Base-by-base conservation (phyloP, 2,329 filamentous ascomycete genomes). In the Fusarium decemcellulare region DNA sequence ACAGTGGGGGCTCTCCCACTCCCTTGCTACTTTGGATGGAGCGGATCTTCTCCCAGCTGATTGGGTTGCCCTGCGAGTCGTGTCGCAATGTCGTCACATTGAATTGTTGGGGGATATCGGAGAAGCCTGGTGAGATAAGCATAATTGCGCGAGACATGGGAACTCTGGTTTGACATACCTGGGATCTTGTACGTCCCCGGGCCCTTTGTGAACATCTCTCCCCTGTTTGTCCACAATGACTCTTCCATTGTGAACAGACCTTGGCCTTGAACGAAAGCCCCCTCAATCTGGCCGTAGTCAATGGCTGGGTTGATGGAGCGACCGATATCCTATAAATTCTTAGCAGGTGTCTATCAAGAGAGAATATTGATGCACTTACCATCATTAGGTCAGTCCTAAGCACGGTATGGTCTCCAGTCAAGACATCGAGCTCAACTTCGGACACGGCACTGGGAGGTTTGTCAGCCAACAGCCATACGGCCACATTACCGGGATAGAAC, bases 251-350 rank as follows among this genome's bases (percentile, higher is more conserved):
- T 51, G 8, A 51, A 51, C 5, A 51, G 14, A 2, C 47, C 47
- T 6, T 51, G 47, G 14, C 47, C 47, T 12, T 51, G 47, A 2
- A 51, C 47, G 23, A 51, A 51, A 2, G 47, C 47, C 5, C 47
- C 47, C n/a, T 51, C 47, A 29, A 51, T 51, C 14, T 51, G 47
- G 1, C 47, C 47, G 23, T 51, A 51, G 47, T 51, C 47, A n/a
- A 51, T 32, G 27, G 30, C 47, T 5, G 47, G 47, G 6, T 51
- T 51, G n/a, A 51, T 51, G 14, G 47, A 51, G 3, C 47, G 32
- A 6, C 47, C 47, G n/a, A 51, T 51, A 6, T 51, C 39, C 39
- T 40, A 5, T 16, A n/a, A 16, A 8, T 6, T 14, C 15, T 40
- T 16, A 40, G 39, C 8, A 8, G 15, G 16, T 40, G 8, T 16